These are phyloP conservation scores for Populus euphratica DNA, from an alignment of 345 rosid species.

Conservation along the genomic window DNA sequence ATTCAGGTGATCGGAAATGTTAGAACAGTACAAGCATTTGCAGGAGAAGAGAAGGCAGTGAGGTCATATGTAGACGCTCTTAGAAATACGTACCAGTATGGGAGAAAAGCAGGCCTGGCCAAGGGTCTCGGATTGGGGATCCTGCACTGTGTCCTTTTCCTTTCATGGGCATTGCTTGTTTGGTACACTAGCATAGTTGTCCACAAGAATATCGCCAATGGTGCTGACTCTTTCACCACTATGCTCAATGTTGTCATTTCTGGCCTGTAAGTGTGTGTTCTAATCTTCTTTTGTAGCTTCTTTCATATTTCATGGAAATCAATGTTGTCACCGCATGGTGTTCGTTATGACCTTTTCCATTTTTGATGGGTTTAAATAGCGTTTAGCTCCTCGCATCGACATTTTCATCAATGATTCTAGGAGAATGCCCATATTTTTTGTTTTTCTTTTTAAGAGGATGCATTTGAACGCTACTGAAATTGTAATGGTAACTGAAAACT, in stretches of 20 bases:
- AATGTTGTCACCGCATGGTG: neutral
- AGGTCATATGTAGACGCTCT: conserved; percentile 65
- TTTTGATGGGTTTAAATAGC: neutral
- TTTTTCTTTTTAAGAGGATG: neutral
- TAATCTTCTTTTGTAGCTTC: neutral
- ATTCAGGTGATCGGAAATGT: conserved; percentile 88
- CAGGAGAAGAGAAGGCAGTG: conserved; percentile 89
- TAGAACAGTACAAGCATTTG: conserved; percentile 94
- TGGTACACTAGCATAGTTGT: conserved; percentile 90
- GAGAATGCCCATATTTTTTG: neutral
- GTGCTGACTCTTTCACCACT: conserved; percentile 92
- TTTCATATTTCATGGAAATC: neutral
- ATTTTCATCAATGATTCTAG: neutral
- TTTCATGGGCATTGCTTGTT: conserved; percentile 92
- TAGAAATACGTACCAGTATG: conserved; percentile 62
- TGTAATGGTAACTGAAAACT: neutral
- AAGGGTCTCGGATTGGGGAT: conserved; percentile 94
- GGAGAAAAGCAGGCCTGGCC: conserved; percentile 78
- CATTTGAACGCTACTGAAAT: neutral
- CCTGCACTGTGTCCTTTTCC: conserved; percentile 72
- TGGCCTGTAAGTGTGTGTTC: conserved; percentile 66
- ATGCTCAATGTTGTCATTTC: conserved; percentile 96
- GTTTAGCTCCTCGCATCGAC: neutral
- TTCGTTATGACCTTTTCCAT: neutral
- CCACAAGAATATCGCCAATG: conserved; percentile 74